Percentiles rank a stretch among this genome's conserved stretches.
phyloP scores from a whole-genome alignment of 2,329 filamentous ascomycete species.

The Reticulascus tulasneorum region DNA sequence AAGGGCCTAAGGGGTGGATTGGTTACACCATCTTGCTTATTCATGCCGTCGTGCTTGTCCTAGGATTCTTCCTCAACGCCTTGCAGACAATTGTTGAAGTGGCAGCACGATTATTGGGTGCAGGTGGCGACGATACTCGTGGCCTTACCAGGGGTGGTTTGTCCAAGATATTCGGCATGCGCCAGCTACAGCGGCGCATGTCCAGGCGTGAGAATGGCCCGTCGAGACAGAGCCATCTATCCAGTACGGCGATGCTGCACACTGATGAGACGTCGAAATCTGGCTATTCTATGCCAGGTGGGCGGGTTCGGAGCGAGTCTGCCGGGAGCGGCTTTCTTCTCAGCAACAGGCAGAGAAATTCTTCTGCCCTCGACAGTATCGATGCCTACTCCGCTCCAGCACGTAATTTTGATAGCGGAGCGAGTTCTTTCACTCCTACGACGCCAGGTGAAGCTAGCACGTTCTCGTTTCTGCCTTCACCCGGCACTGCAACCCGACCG shows the following conservation, averaged over 20 bases:
- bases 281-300: slow-evolving; percentile 50
- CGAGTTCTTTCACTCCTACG: slow-evolving; percentile 68
- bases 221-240: slow-evolving; percentile 76
- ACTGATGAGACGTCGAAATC: slow-evolving; percentile 62
- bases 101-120: slow-evolving; percentile 74
- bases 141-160: slow-evolving; percentile 76
- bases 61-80: slow-evolving; percentile 91
- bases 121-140: slow-evolving; percentile 68
- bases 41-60: slow-evolving; percentile 78
- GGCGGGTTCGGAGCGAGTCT: slow-evolving; percentile 58
- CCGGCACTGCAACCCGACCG: slow-evolving; percentile 40
- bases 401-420: slow-evolving; percentile 52
- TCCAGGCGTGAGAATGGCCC: slow-evolving; percentile 56
- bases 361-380: slow-evolving; percentile 50
- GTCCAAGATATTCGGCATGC: slow-evolving; percentile 86
- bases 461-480: slow-evolving; percentile 66
- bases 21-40: slow-evolving; percentile 87
- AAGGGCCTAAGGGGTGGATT: slow-evolving; percentile 86
- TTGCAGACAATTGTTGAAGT: slow-evolving; percentile 90
- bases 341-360: slow-evolving; percentile 43
- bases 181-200: slow-evolving; percentile 74
- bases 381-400: slow-evolving; percentile 40
- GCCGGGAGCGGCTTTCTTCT: slow-evolving; percentile 50
- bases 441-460: slow-evolving; percentile 68
- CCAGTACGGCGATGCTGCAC: slow-evolving; percentile 75